Evolutionary conservation across 345 rosid genomes (phyloP), one percentile per base, ranked within the genome.

Genomic region (Pistacia vera): DNA sequence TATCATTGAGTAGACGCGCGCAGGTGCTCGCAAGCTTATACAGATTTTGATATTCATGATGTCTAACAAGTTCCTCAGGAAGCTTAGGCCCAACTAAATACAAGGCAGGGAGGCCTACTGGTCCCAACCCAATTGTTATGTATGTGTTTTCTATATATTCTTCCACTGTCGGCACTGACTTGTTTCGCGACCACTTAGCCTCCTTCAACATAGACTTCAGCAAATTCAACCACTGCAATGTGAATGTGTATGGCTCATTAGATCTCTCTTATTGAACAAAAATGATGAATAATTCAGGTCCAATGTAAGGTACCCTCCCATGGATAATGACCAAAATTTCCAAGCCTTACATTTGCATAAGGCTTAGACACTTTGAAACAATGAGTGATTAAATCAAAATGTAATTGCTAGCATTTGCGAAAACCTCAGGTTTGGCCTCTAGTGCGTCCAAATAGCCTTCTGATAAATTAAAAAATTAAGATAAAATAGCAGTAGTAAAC

Each of bases 1-100:
- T 84, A 79, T 93, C 98, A 46, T 93, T 93, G 68, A 93, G 89
- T 57, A 93, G 92, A 70, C 97, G 97, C 55, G 94, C 98, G 38
- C 90, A 85, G 18, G 90, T 93, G 84, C 98, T 87, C 86, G 90
- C 80, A 33, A 84, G 82, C 83, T 82, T 73, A 64, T 52, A 91
- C n/a, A 96, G 84, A 57, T 81, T 65, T 33, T 78, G 77, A 28
- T 78, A 81, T 80, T 91, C 90, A 0, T 60, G 22, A 81, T 84
- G 81, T 73, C 77, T 75, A 12, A 81, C 82, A 11, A 78, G 81
- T 62, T 82, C 83, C 66, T 90, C 91, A 3, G 87, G 69, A 44
- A 96, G 85, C 66, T 70, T 81, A 55, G 98, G 95, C 72, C 98
- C 95, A 13, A 91, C 83, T 46, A 96, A 79, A 77, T 87, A 93